Percentiles rank a stretch among this genome's conserved stretches.
Evolutionary conservation across 2,329 filamentous ascomycete genomes (phyloP).

Genomic region (Clarireedia monteithiana): DNA sequence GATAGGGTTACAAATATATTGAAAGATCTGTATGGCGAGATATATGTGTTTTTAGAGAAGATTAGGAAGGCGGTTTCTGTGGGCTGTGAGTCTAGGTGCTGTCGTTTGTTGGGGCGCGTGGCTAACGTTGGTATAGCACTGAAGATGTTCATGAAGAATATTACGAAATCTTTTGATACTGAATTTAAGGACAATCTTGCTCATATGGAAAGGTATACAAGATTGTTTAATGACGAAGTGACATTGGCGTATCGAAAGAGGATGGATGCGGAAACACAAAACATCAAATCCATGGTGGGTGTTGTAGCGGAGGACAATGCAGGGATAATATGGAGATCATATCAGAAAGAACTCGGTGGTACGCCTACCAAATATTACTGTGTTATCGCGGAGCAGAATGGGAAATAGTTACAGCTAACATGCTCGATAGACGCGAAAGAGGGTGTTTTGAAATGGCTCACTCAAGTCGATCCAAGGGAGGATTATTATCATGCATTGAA

Average conservation of each 20-base stretch:
- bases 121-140: neutral
- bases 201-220: constrained; percentile 6
- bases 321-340: neutral
- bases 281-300: constrained; percentile 1
- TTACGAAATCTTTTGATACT: constrained; percentile 1
- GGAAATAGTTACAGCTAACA: neutral
- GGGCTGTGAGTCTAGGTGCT: neutral
- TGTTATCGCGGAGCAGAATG: too few relatives aligned
- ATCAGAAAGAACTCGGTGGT: neutral
- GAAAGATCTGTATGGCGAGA: constrained; percentile 2
- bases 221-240: constrained; percentile 6
- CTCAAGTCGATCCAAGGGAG: constrained; percentile 1
- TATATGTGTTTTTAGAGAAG: constrained; percentile 5
- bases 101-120: neutral
- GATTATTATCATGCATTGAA: constrained; percentile 2
- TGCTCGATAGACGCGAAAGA: neutral
- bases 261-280: neutral
- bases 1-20: neutral
- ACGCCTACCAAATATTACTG: neutral
- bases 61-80: neutral
- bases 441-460: neutral
- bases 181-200: constrained; percentile 5
- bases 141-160: constrained; percentile 1
- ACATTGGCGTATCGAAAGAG: constrained; percentile 3
- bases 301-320: neutral